Evolutionary conservation across 768 basidiomycete genomes (phyloP).

Genomic region (Boletus reticulatus): DNA sequence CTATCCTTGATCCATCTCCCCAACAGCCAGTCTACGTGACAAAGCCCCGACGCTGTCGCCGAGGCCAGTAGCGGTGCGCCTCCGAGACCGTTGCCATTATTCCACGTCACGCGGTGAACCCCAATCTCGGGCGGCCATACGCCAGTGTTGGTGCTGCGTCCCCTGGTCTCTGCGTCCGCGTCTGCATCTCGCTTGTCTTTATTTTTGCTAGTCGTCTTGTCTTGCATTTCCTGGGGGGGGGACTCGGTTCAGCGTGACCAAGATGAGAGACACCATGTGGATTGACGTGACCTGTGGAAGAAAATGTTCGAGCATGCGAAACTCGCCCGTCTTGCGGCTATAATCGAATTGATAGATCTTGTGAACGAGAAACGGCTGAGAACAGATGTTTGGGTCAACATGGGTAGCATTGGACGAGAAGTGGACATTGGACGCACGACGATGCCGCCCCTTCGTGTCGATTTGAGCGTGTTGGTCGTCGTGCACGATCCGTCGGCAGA

Average conservation of each 20-base stretch:
- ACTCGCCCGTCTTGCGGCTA: slow-evolving; percentile 69
- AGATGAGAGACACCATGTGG: background rate
- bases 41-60: slow-evolving; percentile 81
- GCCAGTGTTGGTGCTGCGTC: slow-evolving; percentile 44
- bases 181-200: too few species aligned
- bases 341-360: slow-evolving; percentile 88
- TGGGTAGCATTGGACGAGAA: background rate
- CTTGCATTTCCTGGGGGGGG: slow-evolving; percentile 45
- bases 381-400: background rate
- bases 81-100: slow-evolving; percentile 66
- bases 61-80: slow-evolving; percentile 65
- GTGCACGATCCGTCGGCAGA: slow-evolving; percentile 80
- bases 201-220: slow-evolving; percentile 29
- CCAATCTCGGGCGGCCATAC: slow-evolving; percentile 81
- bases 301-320: slow-evolving; percentile 86
- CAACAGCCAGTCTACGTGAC: slow-evolving; percentile 75
- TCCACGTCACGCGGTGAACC: slow-evolving; percentile 81
- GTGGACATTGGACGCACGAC: slow-evolving; percentile 51
- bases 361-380: slow-evolving; percentile 72
- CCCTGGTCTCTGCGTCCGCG: slow-evolving; percentile 15
- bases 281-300: slow-evolving; percentile 57
- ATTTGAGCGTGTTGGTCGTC: slow-evolving; percentile 69
- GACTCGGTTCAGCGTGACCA: background rate
- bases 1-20: slow-evolving; percentile 73
- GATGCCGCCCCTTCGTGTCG: slow-evolving; percentile 65